Percentiles rank a stretch among this genome's conserved stretches.
phyloP scores from a whole-genome alignment of 2,329 filamentous ascomycete genomes.

The Pezicula carpinea region DNA sequence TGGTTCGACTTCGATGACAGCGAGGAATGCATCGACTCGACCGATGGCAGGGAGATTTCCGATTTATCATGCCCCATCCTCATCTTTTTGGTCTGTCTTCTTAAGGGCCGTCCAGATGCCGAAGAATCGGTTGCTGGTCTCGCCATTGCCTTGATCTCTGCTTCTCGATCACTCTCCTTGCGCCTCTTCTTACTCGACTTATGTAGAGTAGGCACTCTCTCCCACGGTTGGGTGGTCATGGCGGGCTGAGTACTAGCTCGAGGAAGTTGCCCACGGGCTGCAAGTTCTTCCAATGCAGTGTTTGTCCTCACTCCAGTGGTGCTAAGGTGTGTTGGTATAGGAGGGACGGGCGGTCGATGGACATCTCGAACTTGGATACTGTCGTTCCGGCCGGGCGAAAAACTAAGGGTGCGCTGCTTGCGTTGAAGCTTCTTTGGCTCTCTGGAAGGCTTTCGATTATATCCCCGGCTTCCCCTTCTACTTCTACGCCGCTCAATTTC shows the following conservation, averaged over 20 bases:
- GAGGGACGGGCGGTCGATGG: slow-evolving; percentile 25
- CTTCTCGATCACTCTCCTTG: slow-evolving; percentile 72
- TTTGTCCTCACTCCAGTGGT: slow-evolving; percentile 20
- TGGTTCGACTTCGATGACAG: slow-evolving; percentile 72
- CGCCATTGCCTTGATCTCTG: slow-evolving; percentile 83
- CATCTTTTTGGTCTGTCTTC: slow-evolving; percentile 61
- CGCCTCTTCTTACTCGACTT: slow-evolving; percentile 70
- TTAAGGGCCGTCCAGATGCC: slow-evolving; percentile 54
- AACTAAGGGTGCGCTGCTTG: slow-evolving; percentile 52
- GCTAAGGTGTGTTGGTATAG: slow-evolving; percentile 18
- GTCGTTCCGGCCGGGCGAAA: slow-evolving; percentile 56
- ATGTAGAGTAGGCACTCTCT: slow-evolving; percentile 50
- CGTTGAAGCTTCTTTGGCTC: slow-evolving; percentile 31
- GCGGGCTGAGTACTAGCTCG: slow-evolving; percentile 20
- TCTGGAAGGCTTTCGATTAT: slow-evolving; percentile 24
- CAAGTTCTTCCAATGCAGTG: slow-evolving; percentile 8
- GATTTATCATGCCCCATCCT: slow-evolving; percentile 50
- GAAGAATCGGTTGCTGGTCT: slow-evolving; percentile 56
- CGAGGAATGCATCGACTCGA: slow-evolving; percentile 71
- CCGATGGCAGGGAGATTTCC: slow-evolving; percentile 69
- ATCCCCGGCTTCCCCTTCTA: slow-evolving; percentile 24
- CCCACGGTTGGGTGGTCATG: slow-evolving; percentile 29
- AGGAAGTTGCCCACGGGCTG: slow-evolving; percentile 8
- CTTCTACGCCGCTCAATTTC: slow-evolving; percentile 29
- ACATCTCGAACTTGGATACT: slow-evolving; percentile 38